Conservation (phyloP, 495 filamentous ascomycete genomes). For the Bryoglossum gracile region DNA sequence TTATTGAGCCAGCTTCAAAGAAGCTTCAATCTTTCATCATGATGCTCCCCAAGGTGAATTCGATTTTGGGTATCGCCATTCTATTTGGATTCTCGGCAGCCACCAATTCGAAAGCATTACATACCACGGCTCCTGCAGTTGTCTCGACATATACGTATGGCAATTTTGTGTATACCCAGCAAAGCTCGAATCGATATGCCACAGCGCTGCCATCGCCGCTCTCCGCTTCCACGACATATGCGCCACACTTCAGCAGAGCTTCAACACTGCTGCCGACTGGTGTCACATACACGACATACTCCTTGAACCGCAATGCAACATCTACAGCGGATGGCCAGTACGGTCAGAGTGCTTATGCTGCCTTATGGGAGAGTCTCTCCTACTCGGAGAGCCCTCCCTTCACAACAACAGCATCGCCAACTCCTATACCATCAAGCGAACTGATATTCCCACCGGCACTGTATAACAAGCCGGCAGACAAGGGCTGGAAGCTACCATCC, state of each 20-base stretch:
- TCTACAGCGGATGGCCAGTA: neutral
- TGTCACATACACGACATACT: slow-evolving; percentile 8
- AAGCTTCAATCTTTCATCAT: too few relatives aligned
- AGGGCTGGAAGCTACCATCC: slow-evolving; percentile 6
- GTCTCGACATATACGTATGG: neutral
- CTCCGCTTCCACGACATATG: neutral
- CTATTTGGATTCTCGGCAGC: too few relatives aligned
- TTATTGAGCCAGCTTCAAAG: too few relatives aligned
- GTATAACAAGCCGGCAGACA: slow-evolving; percentile 2
- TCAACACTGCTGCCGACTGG: slow-evolving; percentile 1
- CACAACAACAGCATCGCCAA: slow-evolving; percentile 14
- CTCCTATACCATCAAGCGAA: slow-evolving; percentile 11
- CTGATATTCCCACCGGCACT: slow-evolving; percentile 12
- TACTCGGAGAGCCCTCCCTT: neutral
- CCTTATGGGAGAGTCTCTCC: neutral
- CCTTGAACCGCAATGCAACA: neutral
- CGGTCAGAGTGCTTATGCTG: slow-evolving; percentile 6
- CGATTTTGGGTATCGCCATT: too few relatives aligned
- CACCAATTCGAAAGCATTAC: too few relatives aligned
- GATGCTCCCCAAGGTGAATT: too few relatives aligned
- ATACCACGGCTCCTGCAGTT: neutral
- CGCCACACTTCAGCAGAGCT: neutral
- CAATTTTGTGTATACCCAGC: slow-evolving; percentile 5
- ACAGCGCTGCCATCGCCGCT: neutral
- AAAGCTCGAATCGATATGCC: slow-evolving; percentile 1